These are phyloP conservation scores for Teratosphaeriaceae sp. DNA, from an alignment of 2,329 filamentous ascomycete genomes.

Conservation along the genomic window DNA sequence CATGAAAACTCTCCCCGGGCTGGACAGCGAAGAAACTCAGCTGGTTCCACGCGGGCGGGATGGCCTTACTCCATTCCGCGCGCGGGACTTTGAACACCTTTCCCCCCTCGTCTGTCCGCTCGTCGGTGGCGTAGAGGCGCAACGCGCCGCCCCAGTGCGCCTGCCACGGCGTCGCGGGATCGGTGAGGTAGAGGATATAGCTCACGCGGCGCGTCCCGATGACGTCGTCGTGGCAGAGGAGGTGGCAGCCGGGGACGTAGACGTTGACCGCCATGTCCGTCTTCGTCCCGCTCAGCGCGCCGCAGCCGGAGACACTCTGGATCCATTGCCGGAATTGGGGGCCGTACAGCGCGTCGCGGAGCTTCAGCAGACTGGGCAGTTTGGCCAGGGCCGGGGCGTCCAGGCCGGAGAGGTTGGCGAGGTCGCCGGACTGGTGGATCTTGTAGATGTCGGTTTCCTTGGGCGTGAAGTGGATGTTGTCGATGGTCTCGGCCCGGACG, in stretches of 20 bases:
- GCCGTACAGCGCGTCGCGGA: slow-evolving; percentile 95
- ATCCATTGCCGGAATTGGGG: slow-evolving; percentile 83
- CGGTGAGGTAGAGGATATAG: slow-evolving; percentile 93
- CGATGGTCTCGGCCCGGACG: slow-evolving; percentile 81
- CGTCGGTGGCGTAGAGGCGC: slow-evolving; percentile 70
- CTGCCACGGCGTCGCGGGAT: slow-evolving; percentile 87
- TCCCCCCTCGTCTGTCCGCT: slow-evolving; percentile 55
- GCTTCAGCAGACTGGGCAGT: slow-evolving; percentile 77
- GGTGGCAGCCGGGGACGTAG: slow-evolving; percentile 91
- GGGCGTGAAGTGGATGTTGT: slow-evolving; percentile 89
- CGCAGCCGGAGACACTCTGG: slow-evolving; percentile 76
- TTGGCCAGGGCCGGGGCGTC: slow-evolving; percentile 79
- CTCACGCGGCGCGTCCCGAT: slow-evolving; percentile 94
- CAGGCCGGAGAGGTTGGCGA: slow-evolving; percentile 92
- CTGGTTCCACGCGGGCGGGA: slow-evolving; percentile 95
- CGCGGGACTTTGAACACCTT: slow-evolving; percentile 72
- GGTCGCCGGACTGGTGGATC: slow-evolving; percentile 96
- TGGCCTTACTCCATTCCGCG: slow-evolving; percentile 71
- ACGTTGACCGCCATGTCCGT: slow-evolving; percentile 99
- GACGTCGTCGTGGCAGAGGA: slow-evolving; percentile 96
- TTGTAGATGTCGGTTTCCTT: slow-evolving; percentile 99
- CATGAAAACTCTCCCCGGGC: slow-evolving; percentile 97
- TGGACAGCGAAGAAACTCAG: slow-evolving; percentile 97
- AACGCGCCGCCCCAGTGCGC: slow-evolving; percentile 88
- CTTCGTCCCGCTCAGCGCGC: slow-evolving; percentile 82